These are phyloP conservation scores for Trametes cinnabarina DNA, from an alignment of 768 basidiomycete species.

Conservation along the genomic window DNA sequence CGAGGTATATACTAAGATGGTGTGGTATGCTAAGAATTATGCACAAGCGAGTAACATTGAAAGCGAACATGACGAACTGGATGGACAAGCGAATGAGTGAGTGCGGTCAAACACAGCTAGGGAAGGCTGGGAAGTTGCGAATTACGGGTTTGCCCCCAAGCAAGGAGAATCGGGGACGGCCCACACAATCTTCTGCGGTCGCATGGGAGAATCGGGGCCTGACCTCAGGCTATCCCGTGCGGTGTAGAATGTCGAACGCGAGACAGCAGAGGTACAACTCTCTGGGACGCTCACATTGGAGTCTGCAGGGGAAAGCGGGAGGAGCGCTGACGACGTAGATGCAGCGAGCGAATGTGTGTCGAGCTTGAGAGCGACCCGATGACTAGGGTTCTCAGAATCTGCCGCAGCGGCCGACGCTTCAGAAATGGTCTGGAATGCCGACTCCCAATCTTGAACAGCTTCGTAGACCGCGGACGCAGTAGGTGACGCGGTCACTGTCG, in stretches of 20 bases:
- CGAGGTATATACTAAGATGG: not conserved
- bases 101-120: not conserved
- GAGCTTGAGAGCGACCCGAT: too few species aligned
- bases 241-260: constrained; percentile 17
- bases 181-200: not conserved
- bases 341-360: not conserved
- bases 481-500: constrained; percentile 12
- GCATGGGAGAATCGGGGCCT: not conserved
- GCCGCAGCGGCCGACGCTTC: too few species aligned
- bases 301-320: not conserved
- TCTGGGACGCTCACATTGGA: not conserved
- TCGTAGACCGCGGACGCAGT: constrained; percentile 14
- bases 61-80: not conserved
- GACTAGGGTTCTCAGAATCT: too few species aligned
- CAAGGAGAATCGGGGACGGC: not conserved
- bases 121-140: not conserved
- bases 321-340: not conserved
- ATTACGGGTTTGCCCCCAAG: not conserved
- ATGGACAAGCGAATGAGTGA: not conserved
- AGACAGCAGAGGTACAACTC: constrained; percentile 6
- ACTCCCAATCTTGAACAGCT: not conserved
- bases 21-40: not conserved
- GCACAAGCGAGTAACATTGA: not conserved
- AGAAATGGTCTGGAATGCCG: too few species aligned
- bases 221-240: constrained; percentile 9